These are phyloP conservation scores for Schizothecium vesticola DNA, from an alignment of 495 filamentous ascomycete genomes.

Conservation along the genomic window DNA sequence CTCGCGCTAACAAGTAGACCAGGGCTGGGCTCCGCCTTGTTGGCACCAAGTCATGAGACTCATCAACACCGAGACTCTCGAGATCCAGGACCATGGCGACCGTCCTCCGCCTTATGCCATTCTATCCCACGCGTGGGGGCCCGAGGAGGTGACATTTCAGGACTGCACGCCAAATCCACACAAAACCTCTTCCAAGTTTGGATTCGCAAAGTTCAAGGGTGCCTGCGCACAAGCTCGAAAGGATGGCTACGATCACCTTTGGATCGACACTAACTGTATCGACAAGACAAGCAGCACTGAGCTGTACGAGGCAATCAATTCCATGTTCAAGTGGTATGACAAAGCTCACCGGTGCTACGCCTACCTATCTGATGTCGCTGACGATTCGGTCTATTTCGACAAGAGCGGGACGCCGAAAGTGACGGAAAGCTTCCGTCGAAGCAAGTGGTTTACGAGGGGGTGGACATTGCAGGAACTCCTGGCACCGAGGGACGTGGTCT, in stretches of 20 bases:
- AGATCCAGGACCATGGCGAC: background rate
- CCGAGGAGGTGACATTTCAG: background rate
- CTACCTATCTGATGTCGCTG: conserved; percentile 21
- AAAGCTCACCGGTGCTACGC: conserved; percentile 28
- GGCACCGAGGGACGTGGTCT: conserved; percentile 24
- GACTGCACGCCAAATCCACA: background rate
- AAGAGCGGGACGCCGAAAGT: too few species aligned
- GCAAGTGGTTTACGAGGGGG: conserved; percentile 38
- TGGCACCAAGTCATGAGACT: background rate
- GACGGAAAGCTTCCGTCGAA: background rate
- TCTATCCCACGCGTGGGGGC: background rate
- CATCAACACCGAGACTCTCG: background rate
- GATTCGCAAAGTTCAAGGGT: conserved; percentile 1
- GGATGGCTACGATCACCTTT: conserved; percentile 17
- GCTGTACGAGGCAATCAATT: conserved; percentile 34
- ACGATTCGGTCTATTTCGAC: background rate
- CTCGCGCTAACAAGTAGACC: background rate
- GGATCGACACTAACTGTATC: conserved; percentile 25
- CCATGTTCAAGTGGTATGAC: conserved; percentile 38
- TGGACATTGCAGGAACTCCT: conserved; percentile 44
- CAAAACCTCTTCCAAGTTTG: background rate
- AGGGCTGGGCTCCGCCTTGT: too few species aligned
- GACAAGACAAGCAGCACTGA: background rate
- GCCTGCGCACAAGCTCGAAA: conserved; percentile 1
- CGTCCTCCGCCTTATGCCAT: background rate